Evolutionary conservation across 345 rosid genomes (phyloP), one percentile per base, ranked within the genome.

Genomic region (Litchi chinensis): DNA sequence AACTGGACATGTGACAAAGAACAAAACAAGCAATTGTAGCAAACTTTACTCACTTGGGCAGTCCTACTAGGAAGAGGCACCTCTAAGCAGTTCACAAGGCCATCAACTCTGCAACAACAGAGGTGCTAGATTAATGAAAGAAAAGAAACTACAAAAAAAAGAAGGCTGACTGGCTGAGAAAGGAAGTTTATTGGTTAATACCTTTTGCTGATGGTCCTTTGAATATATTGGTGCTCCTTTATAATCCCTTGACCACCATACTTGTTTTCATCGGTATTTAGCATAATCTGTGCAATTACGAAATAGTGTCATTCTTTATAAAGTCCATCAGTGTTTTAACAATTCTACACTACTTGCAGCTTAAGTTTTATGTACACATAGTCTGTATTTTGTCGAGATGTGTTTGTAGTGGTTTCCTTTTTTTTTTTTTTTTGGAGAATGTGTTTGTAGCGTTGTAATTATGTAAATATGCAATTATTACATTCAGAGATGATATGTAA

Each of bases 31-130:
- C 10, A 66, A 68, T 26, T 46, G 65, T 39, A 41, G 77, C 63
- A 72, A 65, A 77, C 79, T 76, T 76, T 80, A 78, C 89, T 65
- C 75, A 92, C 99, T 91, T 94, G 99, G 40, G 97, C 98, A 80
- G 94, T 93, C 85, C 98, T 90, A 87, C 91, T 84, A 54, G 98
- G 98, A 72, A 96, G 82, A 85, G 83, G 86, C 76, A 93, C 88
- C 82, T 91, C 93, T 80, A 94, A 83, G 95, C 93, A 91, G 80
- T 89, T 88, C 77, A 82, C 86, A 60, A 83, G 87, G 78, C 97
- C 92, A 83, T 94, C 98, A 83, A 82, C 89, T 82, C 99, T 96
- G 91, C 73, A 41, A 41, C 79, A 18, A 86, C 37, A 67, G 74
- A 37, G 66, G 43, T 40, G 76, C 43, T 67, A 82, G 46, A n/a